Conservation (phyloP, 139 green algal species). For the Asterochloris sp. region DNA sequence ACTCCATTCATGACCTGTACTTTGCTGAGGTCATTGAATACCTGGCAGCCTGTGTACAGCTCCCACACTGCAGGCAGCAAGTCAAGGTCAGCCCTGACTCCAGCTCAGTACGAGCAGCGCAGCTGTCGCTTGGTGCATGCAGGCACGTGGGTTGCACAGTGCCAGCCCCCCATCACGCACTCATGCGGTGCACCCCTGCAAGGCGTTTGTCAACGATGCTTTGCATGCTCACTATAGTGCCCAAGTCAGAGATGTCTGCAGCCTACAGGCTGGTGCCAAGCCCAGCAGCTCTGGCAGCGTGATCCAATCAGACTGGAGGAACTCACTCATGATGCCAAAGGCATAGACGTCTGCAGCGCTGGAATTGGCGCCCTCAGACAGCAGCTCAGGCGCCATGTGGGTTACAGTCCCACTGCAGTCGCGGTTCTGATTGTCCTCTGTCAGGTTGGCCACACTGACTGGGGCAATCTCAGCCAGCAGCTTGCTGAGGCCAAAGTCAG, state of each 20-base stretch:
- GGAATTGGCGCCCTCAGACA: slow-evolving; percentile 8
- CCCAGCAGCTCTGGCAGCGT: not conserved
- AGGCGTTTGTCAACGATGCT: not conserved
- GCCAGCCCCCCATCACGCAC: not conserved
- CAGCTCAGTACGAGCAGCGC: not conserved
- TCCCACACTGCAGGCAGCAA: slow-evolving; percentile 47
- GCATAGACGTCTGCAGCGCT: slow-evolving; percentile 35
- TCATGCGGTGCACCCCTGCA: not conserved
- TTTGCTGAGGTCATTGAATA: slow-evolving; percentile 48
- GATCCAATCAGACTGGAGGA: not conserved
- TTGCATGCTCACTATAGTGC: no score
- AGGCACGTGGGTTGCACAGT: not conserved
- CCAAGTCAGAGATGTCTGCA: not conserved
- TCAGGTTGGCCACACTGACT: not conserved
- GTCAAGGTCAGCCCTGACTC: not conserved
- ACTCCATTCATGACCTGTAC: slow-evolving; percentile 60
- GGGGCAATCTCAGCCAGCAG: slow-evolving; percentile 20
- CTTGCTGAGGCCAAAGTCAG: slow-evolving; percentile 59
- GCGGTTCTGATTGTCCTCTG: not conserved
- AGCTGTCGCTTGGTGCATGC: not conserved
- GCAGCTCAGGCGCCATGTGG: slow-evolving; percentile 53
- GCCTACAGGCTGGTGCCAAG: not conserved
- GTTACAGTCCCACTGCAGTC: slow-evolving; percentile 42
- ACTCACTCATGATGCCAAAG: slow-evolving; percentile 41
- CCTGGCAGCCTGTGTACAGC: slow-evolving; percentile 39